Evolutionary conservation across 2,329 filamentous ascomycete species (phyloP).

Genomic region (Fusarium siculi): DNA sequence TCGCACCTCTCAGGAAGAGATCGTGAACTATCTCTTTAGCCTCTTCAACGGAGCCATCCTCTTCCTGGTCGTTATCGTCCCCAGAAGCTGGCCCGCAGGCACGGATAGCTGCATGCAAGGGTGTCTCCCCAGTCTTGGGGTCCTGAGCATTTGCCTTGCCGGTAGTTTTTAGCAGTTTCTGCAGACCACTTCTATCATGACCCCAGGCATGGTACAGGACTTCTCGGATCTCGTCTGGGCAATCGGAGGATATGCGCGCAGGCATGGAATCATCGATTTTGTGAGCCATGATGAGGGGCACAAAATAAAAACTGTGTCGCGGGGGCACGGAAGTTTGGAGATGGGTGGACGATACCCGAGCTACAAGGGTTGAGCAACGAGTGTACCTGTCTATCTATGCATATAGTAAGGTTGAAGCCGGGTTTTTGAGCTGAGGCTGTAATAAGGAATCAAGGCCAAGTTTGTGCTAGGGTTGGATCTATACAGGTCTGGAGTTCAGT

Average conservation of each 20-base stretch:
- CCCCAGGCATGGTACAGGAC: constrained; percentile 66
- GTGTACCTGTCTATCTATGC: constrained; percentile 3
- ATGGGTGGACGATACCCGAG: not conserved
- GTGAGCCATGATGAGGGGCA: constrained; percentile 40
- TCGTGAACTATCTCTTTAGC: constrained; percentile 77
- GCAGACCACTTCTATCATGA: constrained; percentile 73
- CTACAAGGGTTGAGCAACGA: constrained; percentile 18
- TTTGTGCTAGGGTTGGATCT: constrained; percentile 9
- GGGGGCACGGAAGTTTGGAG: constrained; percentile 24
- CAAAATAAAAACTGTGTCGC: constrained; percentile 17
- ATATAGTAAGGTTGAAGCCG: not conserved
- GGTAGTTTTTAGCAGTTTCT: constrained; percentile 72
- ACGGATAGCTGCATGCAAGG: constrained; percentile 91
- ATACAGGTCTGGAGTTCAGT: not conserved
- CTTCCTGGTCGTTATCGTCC: constrained; percentile 48
- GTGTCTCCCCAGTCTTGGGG: constrained; percentile 84
- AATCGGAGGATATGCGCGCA: constrained; percentile 63
- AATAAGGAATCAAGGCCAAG: not conserved
- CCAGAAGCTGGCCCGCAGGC: constrained; percentile 64
- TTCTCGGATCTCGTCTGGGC: constrained; percentile 61
- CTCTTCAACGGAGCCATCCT: constrained; percentile 62
- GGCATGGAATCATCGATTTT: constrained; percentile 61
- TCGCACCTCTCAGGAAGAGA: constrained; percentile 87
- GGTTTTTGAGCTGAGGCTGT: constrained; percentile 6
- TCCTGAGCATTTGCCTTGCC: constrained; percentile 82